Evolutionary conservation across 1,284 basidiomycete species (phyloP), one percentile per base, ranked within the genome.

Genomic region (Anthracocystis setariae): DNA sequence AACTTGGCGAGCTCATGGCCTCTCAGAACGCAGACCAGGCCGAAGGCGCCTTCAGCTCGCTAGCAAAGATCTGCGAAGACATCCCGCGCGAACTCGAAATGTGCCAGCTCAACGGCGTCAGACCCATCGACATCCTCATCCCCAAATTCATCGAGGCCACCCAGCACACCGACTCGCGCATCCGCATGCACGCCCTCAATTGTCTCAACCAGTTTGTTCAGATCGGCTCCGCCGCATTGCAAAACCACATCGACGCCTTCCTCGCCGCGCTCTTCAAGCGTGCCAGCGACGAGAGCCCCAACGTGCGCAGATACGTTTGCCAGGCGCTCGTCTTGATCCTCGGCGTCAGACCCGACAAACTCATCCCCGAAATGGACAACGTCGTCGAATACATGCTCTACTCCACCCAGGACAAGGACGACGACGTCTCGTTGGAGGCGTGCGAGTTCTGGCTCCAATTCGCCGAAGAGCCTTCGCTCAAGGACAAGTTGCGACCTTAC

Each of bases 381-480:
- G 93, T 98, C 43, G 94, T 96, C 39, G 93, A 97, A 82, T 99
- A 97, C 85, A 98, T 99, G 92, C 88, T 98, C 38, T 98, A 94
- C 85, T 97, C 93, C 35, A 98, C 93, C 10, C 93, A 94, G 84
- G 95, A 98, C 86, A 90, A 91, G 84, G 92, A 98, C 84, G 78
- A 82, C 46, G 81, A 82, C 43, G 80, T 82, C 32, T 78, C 80
- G 23, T 73, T 84, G 46, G 93, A 96, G 85, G 96, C 96, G 13
- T 97, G 94, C 87, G 96, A 99, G 86, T 98, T 99, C 85, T 98
- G 96, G 96, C 88, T 99, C 69, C 97, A 95, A 1, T 98, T 99
- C 81, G 94, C 96, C 17, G 96, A 99, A 83, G 93, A 98, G 80
- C 89, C 90, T 15, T 90, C 92, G 48, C 87, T 98, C 24, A 89